Base-by-base conservation (phyloP, 2,329 filamentous ascomycete genomes). In the Aspergillus latus region DNA sequence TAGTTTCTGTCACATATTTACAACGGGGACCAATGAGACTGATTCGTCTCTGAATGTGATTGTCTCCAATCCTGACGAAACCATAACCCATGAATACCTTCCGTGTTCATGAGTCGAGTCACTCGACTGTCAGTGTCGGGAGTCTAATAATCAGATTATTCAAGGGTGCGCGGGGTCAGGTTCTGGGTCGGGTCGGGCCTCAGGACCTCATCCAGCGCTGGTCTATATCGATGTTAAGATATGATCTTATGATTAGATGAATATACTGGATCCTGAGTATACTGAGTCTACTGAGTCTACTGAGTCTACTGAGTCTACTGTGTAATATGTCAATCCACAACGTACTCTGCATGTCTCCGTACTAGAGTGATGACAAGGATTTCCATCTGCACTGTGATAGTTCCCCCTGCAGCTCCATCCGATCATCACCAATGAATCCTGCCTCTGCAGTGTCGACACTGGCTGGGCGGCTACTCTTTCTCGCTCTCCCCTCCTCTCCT, bases 331-430 rank as follows among this genome's bases (percentile, higher is more conserved):
- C 21, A 42, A 9, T 15, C 8, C 39, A 9, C 30, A 34, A 6
- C 2, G 39, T 26, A 47, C 11, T 21, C 43, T 15, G 21, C 21
- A 21, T 21, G 21, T 21, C 21, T 21, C 21, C 21, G 45, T 5
- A 28, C 9, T 13, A 44, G 8, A 47, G 28, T 50, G 36, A 50
- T 50, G 28, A 21, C 37, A 52, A 52, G 39, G 49, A 44, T 44
- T 15, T 30, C 29, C 50, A 32, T 37, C 58, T 62, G 60, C 59
- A 58, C 53, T 59, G 61, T 63, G 61, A 63, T 59, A 47, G 56
- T 58, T 53, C 47, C 60, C 57, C 62, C 60, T 63, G 62, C 62
- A 62, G 57, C 54, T 54, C 60, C 57, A 62, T 34, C n/a, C 13
- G 51, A 28, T 29, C 28, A 54, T 54, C 52, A 52, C 50, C 50